Conservation (phyloP, 805 yeast species). For the Metschnikowia continentalis region DNA sequence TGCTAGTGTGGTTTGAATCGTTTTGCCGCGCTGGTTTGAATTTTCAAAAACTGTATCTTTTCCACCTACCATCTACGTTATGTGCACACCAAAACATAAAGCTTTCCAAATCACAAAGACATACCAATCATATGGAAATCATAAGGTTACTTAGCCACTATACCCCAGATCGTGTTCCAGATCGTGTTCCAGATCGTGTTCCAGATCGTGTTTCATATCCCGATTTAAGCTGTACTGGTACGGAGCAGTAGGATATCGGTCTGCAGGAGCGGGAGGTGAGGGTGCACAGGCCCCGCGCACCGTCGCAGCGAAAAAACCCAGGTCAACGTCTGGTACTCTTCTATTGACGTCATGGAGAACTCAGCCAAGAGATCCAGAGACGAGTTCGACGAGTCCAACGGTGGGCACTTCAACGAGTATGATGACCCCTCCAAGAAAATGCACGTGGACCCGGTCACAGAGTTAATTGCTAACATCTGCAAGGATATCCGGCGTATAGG, state of each 20-base stretch:
- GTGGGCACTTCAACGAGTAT: slow-evolving; percentile 11
- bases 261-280: not conserved
- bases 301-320: slow-evolving; percentile 3
- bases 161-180: no score
- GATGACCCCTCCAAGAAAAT: slow-evolving; percentile 29
- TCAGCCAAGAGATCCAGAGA: slow-evolving; percentile 18
- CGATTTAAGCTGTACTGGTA: not conserved
- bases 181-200: no score
- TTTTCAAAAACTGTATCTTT: no score
- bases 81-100: no score
- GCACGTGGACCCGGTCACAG: slow-evolving; percentile 38
- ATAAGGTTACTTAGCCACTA: no score
- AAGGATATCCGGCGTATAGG: slow-evolving; percentile 44
- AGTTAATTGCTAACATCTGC: slow-evolving; percentile 40
- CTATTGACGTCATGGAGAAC: slow-evolving; percentile 12
- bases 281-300: not conserved
- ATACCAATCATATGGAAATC: no score
- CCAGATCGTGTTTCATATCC: no score
- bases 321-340: not conserved
- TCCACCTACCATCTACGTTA: no score
- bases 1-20: no score
- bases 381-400: slow-evolving; percentile 21
- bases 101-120: no score
- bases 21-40: no score
- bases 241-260: not conserved